Evolutionary conservation across 805 yeast species (phyloP).

Genomic region (Candida taoyuanica): DNA sequence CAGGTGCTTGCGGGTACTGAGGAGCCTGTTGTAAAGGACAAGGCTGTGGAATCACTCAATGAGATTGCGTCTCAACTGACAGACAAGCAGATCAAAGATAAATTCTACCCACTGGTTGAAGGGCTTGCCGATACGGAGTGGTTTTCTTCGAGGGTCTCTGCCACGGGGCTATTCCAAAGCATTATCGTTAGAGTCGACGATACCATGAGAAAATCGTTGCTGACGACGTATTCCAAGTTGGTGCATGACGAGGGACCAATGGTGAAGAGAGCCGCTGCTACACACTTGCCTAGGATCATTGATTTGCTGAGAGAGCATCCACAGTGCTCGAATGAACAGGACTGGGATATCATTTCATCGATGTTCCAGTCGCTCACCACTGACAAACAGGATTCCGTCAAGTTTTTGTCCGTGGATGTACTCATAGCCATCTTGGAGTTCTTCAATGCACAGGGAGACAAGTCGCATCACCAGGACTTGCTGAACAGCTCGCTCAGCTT

Average conservation of each 20-base stretch:
- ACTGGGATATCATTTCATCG: slow-evolving; percentile 72
- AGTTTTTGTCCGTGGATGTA: slow-evolving; percentile 83
- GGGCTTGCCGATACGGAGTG: slow-evolving; percentile 83
- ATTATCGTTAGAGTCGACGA: slow-evolving; percentile 57
- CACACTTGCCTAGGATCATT: slow-evolving; percentile 70
- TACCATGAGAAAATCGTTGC: slow-evolving; percentile 52
- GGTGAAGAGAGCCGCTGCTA: slow-evolving; percentile 95
- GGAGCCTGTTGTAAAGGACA: slow-evolving; percentile 94
- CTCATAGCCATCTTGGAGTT: slow-evolving; percentile 75
- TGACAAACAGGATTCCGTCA: slow-evolving; percentile 94
- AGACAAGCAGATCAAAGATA: slow-evolving; percentile 55
- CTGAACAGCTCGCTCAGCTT: slow-evolving; percentile 63
- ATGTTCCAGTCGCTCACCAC: slow-evolving; percentile 75
- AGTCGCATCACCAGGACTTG: slow-evolving; percentile 56
- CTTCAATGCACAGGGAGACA: slow-evolving; percentile 54
- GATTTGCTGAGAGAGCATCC: slow-evolving; percentile 50
- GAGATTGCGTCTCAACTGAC: slow-evolving; percentile 60
- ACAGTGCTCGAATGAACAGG: slow-evolving; percentile 46
- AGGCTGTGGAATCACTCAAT: slow-evolving; percentile 84
- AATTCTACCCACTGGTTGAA: slow-evolving; percentile 72
- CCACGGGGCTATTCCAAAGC: slow-evolving; percentile 80
- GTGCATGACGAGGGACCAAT: slow-evolving; percentile 92
- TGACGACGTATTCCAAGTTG: slow-evolving; percentile 63
- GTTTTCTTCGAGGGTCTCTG: slow-evolving; percentile 90
- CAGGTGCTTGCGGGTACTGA: slow-evolving; percentile 87